A percentile compares a stretch with the other conserved stretches of the same genome.
Conservation (phyloP, 352 stramenopile species). For the Phytophthora syringae region DNA sequence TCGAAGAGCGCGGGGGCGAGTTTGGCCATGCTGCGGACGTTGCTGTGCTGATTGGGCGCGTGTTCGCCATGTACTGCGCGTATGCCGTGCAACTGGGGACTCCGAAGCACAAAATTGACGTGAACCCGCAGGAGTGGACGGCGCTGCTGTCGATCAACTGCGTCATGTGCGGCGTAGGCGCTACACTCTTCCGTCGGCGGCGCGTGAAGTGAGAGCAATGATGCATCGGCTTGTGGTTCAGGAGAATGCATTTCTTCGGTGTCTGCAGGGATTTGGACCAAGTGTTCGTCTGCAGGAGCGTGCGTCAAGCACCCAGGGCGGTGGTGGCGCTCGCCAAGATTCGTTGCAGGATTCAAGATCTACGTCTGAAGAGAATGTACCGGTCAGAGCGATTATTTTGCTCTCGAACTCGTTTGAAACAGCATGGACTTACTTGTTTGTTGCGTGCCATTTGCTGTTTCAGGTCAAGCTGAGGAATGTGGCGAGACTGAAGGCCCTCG, state of each 20-base stretch:
- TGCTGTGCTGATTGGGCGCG: slow-evolving; percentile 41
- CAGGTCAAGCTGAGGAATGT: slow-evolving; percentile 33
- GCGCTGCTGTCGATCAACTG: slow-evolving; percentile 48
- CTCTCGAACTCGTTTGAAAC: neutral
- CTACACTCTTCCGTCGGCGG: slow-evolving; percentile 29
- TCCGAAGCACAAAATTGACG: slow-evolving; percentile 72
- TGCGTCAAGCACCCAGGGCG: neutral
- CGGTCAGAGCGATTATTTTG: slow-evolving; percentile 16
- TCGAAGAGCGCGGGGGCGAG: slow-evolving; percentile 33
- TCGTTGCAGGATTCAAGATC: slow-evolving; percentile 1
- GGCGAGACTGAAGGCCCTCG: slow-evolving; percentile 24
- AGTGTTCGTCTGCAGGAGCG: slow-evolving; percentile 17
- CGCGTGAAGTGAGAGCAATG: slow-evolving; percentile 53
- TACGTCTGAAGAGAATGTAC: slow-evolving; percentile 6
- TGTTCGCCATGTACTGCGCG: slow-evolving; percentile 71
- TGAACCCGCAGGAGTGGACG: slow-evolving; percentile 53
- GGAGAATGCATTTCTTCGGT: slow-evolving; percentile 76
- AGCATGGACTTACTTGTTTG: neutral
- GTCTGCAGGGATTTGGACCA: slow-evolving; percentile 52
- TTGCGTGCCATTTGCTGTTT: neutral
- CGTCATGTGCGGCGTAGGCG: slow-evolving; percentile 31
- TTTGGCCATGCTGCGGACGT: slow-evolving; percentile 28
- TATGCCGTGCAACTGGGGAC: slow-evolving; percentile 64
- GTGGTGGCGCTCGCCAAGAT: neutral
- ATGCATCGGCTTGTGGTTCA: slow-evolving; percentile 48